Percentiles rank a stretch among this genome's conserved stretches.
Evolutionary conservation across 2,329 filamentous ascomycete genomes (phyloP).

Genomic region (Nectriaceae sp.): DNA sequence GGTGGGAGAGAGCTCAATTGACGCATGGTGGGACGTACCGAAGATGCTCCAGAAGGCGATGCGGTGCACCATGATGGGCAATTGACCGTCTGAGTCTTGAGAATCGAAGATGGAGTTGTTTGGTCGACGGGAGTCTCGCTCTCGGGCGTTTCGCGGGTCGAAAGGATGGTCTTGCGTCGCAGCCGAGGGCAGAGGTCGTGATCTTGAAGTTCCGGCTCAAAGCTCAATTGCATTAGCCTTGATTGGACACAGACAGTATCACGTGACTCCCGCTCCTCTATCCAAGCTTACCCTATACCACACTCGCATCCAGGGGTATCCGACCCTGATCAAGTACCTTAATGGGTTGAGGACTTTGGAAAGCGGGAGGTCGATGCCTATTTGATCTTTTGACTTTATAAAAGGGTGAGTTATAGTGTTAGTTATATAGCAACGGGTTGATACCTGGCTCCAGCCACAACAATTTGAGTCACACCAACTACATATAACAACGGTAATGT

Average conservation of each 20-base stretch:
- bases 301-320: too few species aligned
- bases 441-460: too few species aligned
- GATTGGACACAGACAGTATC: slow-evolving; percentile 24
- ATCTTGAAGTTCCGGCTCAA: slow-evolving; percentile 25
- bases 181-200: slow-evolving; percentile 30
- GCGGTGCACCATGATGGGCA: slow-evolving; percentile 58
- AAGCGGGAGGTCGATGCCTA: too few species aligned
- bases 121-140: slow-evolving; percentile 21
- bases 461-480: too few species aligned
- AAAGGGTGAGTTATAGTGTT: too few species aligned
- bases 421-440: too few species aligned
- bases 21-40: slow-evolving; percentile 60
- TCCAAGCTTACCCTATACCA: too few species aligned
- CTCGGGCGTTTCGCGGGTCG: slow-evolving; percentile 20
- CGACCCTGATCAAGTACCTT: too few species aligned
- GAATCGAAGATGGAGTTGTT: slow-evolving; percentile 10
- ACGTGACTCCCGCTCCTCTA: too few species aligned
- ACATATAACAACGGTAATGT: too few species aligned
- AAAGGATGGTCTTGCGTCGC: slow-evolving; percentile 14
- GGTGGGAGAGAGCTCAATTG: not conserved
- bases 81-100: slow-evolving; percentile 25
- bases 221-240: slow-evolving; percentile 29
- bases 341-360: too few species aligned
- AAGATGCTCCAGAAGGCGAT: slow-evolving; percentile 88
- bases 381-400: too few species aligned